Base-by-base conservation (phyloP, 257 asterid genomes). In the Schizonepeta tenuifolia region DNA sequence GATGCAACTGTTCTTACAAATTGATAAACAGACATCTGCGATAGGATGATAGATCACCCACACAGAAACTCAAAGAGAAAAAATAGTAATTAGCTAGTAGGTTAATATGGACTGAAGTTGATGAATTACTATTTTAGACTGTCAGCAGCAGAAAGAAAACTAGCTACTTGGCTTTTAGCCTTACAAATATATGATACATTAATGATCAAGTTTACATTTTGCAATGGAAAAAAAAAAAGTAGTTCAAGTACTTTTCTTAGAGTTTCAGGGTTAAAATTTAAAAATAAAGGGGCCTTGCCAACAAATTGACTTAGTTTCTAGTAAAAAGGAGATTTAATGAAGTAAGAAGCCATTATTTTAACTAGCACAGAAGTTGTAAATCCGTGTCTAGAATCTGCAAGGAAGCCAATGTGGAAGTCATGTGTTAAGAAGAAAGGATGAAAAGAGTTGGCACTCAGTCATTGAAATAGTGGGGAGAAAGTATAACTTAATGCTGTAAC, bases 121-220 rank as follows among this genome's bases (percentile, higher is more conserved):
- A 65, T 43, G 22, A 9, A 24, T 11, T 5, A 43, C 26, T 41
- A 47, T 46, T 24, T 3, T 8, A 21, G n/a, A 43, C 28, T 64
- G 22, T 12, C 22, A 17, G 6, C 21, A 14, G 7, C 11, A 26
- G n/a, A 62, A 9, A 20, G 35, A 4, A 64, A 64, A 22, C 15
- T 38, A 14, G 47, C 50, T 8, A 8, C 18, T 60, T 15, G 33
- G 33, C 33, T 28, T 28, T 28, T 28, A 28, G 46, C 47, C n/a
- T 11, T 49, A 61, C 43, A 8, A n/a, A 47, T 17, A 17, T n/a
- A 66, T 44, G 58, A 46, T n/a, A 28, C n/a, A 11, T 21, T 40
- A 47, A 47, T 17, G 14, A 66, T 40, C 54, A 63, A 38, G n/a
- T 66, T 47, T 65, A 40, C 57, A 24, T 24, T 65, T 44, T 38